phyloP scores from a whole-genome alignment of 2,329 filamentous ascomycete genomes.

The Diaporthe sp. region DNA sequence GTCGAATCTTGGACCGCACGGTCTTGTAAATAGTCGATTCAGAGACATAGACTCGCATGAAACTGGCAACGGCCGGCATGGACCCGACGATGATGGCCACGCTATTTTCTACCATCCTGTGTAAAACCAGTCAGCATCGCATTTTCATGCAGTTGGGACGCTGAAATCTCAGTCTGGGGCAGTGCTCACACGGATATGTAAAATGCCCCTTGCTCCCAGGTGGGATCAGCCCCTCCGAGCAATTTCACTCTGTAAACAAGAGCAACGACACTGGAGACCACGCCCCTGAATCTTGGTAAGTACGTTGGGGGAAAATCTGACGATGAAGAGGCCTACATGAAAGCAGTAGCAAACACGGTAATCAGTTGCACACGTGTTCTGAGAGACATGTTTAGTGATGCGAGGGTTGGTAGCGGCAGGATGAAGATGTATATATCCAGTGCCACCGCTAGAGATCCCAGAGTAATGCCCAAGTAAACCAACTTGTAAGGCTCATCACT shows the following conservation, averaged over 20 bases:
- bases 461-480: neutral
- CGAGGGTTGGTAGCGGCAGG: neutral
- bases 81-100: conserved; percentile 18
- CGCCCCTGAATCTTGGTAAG: neutral
- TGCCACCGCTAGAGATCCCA: neutral
- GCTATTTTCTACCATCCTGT: neutral
- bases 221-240: neutral
- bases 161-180: no score
- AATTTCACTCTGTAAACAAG: neutral
- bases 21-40: neutral
- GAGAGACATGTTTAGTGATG: neutral
- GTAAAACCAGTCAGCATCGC: neutral
- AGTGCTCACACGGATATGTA: neutral
- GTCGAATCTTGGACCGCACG: neutral
- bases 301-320: no score
- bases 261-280: neutral
- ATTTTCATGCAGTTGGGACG: no score
- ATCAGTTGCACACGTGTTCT: neutral
- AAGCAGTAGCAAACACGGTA: neutral
- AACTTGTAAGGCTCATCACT: neutral
- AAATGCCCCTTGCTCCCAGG: neutral
- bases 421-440: conserved; percentile 16
- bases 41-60: neutral
- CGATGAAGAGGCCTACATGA: neutral
- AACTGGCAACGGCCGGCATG: conserved; percentile 2